These are phyloP conservation scores for Colletotrichum destructivum DNA, from an alignment of 2,329 filamentous ascomycete genomes.

Conservation along the genomic window DNA sequence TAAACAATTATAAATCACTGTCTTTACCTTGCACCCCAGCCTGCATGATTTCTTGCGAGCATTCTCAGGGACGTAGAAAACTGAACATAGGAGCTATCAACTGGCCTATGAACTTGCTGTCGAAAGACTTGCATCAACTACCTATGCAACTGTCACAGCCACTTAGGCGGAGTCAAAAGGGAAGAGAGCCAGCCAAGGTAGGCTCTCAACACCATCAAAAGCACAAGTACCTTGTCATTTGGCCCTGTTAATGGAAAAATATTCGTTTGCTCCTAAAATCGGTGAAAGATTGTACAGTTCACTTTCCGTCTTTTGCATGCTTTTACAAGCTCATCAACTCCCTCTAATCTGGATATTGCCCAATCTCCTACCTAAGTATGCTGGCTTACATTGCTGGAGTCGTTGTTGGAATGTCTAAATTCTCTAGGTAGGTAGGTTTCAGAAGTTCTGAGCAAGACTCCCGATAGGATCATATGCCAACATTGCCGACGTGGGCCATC, in stretches of 20 bases:
- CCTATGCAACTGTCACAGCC: too few species aligned
- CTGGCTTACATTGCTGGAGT: neutral
- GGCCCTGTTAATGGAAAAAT: neutral
- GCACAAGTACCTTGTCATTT: too few species aligned
- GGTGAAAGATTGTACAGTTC: neutral
- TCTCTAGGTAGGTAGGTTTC: conserved; percentile 4
- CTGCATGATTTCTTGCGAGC: too few species aligned
- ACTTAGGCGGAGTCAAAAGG: too few species aligned
- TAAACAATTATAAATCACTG: too few species aligned
- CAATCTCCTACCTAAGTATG: neutral
- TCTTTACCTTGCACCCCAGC: too few species aligned
- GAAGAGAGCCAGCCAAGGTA: too few species aligned
- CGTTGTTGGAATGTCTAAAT: neutral
- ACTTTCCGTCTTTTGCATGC: neutral
- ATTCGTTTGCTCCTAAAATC: neutral
- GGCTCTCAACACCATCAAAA: too few species aligned
- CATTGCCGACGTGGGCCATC: neutral
- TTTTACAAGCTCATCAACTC: neutral
- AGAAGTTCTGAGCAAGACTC: neutral
- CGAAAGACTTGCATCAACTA: too few species aligned
- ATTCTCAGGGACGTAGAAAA: too few species aligned
- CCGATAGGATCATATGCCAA: conserved; percentile 3
- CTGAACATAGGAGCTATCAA: too few species aligned
- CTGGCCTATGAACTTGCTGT: too few species aligned
- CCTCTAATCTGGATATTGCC: neutral